These are phyloP conservation scores for Candida albicans DNA, from an alignment of 1,139 yeast species.

Conservation along the genomic window DNA sequence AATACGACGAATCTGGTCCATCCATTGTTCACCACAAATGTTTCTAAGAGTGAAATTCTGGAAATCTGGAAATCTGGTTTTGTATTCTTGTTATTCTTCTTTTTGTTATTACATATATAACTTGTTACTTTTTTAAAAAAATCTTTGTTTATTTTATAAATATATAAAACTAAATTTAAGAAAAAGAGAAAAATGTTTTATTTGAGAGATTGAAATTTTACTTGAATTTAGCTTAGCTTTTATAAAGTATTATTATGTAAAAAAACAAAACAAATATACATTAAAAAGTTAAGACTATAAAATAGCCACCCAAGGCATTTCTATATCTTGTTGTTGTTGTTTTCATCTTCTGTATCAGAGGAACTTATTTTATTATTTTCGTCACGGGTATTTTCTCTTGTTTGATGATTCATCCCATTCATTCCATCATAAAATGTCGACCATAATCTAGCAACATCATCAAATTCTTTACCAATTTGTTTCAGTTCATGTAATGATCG, in stretches of 20 bases:
- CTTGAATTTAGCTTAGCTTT: too few relatives aligned
- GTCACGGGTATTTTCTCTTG: conserved; percentile 12
- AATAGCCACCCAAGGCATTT: too few relatives aligned
- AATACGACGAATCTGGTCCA: conserved; percentile 99
- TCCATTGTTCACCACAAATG: conserved; percentile 99
- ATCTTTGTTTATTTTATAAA: conserved; percentile 2
- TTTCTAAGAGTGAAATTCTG: conserved; percentile 74
- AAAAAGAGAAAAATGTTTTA: background rate
- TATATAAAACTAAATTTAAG: background rate
- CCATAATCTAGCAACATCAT: conserved; percentile 47
- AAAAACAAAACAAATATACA: conserved; percentile 4
- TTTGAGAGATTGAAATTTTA: too few relatives aligned
- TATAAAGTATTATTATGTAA: too few relatives aligned
- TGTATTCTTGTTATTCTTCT: conserved; percentile 2
- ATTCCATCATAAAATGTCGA: conserved; percentile 41
- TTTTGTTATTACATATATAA: conserved; percentile 5
- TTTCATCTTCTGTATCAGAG: background rate
- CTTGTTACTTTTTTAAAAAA: conserved; percentile 4
- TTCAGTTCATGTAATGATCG: conserved; percentile 42
- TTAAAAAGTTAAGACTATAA: background rate
- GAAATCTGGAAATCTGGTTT: background rate
- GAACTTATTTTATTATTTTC: background rate
- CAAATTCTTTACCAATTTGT: conserved; percentile 49
- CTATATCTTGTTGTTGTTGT: background rate
- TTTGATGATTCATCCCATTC: conserved; percentile 27